Percentiles rank a stretch among this genome's conserved stretches.
These are phyloP conservation scores for Peronospora farinosa DNA, from an alignment of 352 stramenopile species.

Conservation along the genomic window DNA sequence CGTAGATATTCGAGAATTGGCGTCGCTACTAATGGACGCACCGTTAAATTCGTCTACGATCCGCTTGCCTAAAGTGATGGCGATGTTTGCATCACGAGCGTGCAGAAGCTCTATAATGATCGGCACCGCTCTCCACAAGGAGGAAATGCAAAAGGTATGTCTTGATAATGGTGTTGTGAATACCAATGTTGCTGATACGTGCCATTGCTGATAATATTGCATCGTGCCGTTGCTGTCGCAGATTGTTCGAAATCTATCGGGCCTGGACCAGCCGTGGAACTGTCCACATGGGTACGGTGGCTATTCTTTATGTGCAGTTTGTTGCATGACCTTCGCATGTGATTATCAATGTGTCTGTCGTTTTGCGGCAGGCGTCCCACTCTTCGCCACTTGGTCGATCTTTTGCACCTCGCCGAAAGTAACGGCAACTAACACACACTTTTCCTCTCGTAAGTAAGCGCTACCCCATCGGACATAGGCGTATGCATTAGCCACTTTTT, in stretches of 20 bases:
- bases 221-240: conserved; percentile 10
- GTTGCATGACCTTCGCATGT: neutral
- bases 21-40: conserved; percentile 69
- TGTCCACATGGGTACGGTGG: conserved; percentile 83
- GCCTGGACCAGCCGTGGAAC: conserved; percentile 94
- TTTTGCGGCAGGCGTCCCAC: conserved; percentile 48
- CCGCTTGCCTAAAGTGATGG: conserved; percentile 90
- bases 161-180: conserved; percentile 1
- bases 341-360: neutral
- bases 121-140: conserved; percentile 86
- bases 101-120: conserved; percentile 97
- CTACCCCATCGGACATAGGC: conserved; percentile 4
- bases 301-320: neutral
- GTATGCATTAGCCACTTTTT: conserved; percentile 18
- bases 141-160: conserved; percentile 88
- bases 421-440: conserved; percentile 17
- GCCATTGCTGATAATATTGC: too few relatives aligned
- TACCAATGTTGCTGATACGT: neutral
- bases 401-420: conserved; percentile 35
- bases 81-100: conserved; percentile 94
- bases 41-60: conserved; percentile 49
- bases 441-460: conserved; percentile 10
- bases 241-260: conserved; percentile 85
- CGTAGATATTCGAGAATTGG: conserved; percentile 84
- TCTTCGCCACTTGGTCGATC: conserved; percentile 64